Evolutionary conservation across 495 filamentous ascomycete genomes (phyloP), one percentile per base, ranked within the genome.

Genomic region (Neurospora intermedia): DNA sequence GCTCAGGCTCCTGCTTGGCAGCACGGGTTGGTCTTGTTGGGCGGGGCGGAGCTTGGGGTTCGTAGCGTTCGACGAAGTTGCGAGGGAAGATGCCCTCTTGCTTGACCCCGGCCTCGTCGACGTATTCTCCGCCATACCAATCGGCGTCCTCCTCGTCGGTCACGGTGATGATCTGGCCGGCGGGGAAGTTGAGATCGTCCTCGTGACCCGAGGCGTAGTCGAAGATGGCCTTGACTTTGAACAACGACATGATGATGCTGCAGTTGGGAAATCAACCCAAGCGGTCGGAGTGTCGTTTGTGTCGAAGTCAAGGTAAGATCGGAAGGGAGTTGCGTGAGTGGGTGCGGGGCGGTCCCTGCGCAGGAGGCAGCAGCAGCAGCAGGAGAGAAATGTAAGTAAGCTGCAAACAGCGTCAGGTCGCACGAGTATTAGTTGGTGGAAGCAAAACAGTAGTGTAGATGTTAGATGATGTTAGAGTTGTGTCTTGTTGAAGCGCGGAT

Each of bases 1-100:
- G 74, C 41, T 88, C 86, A 16, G 81, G 73, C 74, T 96, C 93
- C 81, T 89, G 94, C 85, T 91, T 97, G 69, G 89, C 84, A 13
- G 54, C 54, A 59, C 93, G 90, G 27, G 83, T 84, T 62, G 54
- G 23, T 31, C 54, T 62, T 20, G 89, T 85, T 62, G 96, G 96
- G 54, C 96, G 89, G 42, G 94, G 93, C 72, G 96, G 96, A 73
- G 94, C 91, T 74, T 91, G 92, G 35, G 96, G 96, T 75, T 97
- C 94, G 80, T 93, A 97, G 80, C 91, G 90, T 81, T 99, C 95
- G 70, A 99, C 96, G 77, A 99, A 99, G 83, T 98, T 99, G 78
- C 89, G 91, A 16, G 96, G 96, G 83, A 99, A 99, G 72, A 99
- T 92, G 43, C 96, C 96, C 79, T 97, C 92, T 75, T 89, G 87